Conservation (phyloP, 2,329 filamentous ascomycete genomes). For the Fusarium anguioides region DNA sequence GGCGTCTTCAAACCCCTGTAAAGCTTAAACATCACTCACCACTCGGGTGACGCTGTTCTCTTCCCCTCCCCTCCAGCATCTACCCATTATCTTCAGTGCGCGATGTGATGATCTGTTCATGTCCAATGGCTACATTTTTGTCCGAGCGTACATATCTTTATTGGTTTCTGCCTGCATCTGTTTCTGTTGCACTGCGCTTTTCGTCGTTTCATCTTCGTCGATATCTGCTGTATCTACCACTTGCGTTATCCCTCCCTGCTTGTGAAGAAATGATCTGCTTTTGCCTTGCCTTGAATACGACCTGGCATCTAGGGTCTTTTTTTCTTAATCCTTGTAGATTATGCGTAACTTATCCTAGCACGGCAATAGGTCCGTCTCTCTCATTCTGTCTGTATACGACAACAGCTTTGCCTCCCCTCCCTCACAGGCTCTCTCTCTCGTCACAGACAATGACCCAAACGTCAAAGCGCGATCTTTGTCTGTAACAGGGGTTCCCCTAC, state of each 20-base stretch:
- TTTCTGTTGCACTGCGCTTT: background rate
- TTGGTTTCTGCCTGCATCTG: no score
- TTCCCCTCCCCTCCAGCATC: no score
- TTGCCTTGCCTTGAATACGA: background rate
- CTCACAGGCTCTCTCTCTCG: background rate
- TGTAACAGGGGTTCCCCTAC: constrained; percentile 1
- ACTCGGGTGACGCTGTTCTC: constrained; percentile 6
- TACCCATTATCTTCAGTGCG: background rate
- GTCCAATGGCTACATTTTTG: background rate
- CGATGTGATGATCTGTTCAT: no score
- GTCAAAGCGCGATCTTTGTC: constrained; percentile 35
- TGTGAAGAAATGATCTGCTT: no score
- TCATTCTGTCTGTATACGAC: background rate
- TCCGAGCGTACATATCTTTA: constrained; percentile 13
- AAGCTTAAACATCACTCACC: constrained; percentile 6
- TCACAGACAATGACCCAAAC: constrained; percentile 5
- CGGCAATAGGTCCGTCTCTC: constrained; percentile 6
- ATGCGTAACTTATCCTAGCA: background rate
- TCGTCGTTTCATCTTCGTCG: background rate
- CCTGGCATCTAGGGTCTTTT: no score
- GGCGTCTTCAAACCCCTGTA: background rate
- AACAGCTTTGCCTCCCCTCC: background rate
- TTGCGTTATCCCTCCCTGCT: no score
- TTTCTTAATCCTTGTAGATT: background rate
- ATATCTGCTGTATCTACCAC: background rate